Base-by-base conservation (phyloP, 257 asterid species). In the Salvia rosmarinus region DNA sequence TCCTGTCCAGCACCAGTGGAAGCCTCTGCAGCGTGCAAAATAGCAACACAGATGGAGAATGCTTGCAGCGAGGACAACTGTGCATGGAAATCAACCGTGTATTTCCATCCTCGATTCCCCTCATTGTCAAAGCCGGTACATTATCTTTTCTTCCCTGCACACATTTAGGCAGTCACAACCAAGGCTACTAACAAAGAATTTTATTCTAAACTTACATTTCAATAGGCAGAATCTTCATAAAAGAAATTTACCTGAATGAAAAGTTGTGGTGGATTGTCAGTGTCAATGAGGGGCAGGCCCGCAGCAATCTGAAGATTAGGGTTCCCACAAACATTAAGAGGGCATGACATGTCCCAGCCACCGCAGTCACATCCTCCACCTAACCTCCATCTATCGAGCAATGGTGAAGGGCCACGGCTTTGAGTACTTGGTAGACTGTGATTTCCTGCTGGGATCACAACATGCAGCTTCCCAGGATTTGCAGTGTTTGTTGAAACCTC, bases 281-380 rank as follows among this genome's bases (percentile, higher is more conserved):
- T 66, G 78, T 86, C 85, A 47, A 81, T 63, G 12, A 72, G 80
- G 16, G 75, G 81, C 2, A 50, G 83, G 52, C 81, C 82, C 66
- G 79, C 82, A 7, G 85, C 73, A 37, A 84, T 73, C 20, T 21
- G 77, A 64, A 80, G 67, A 65, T 72, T 67, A 0, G 83, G 84
- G 77, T 81, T 88, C 50, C 75, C 75, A 52, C 91, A 83, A 70
- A 95, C 76, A 55, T 79, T 72, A 46, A 95, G 87, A 4, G 96
- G 96, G 73, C 99, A 91, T 4, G 92, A 90, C 95, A 95, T 83
- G 80, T 95, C 99, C 99, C 99, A 95, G 20, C 98, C 98, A 46
- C 98, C 99, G 80, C 99, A 95, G 40, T 90, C 99, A 46, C 99
- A 95, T 21, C 90, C 92, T 69, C 99, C 99, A 1, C 98, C 98